Evolutionary conservation across 2,329 filamentous ascomycete genomes (phyloP), one percentile per base, ranked within the genome.

Genomic region (Fusarium citri): DNA sequence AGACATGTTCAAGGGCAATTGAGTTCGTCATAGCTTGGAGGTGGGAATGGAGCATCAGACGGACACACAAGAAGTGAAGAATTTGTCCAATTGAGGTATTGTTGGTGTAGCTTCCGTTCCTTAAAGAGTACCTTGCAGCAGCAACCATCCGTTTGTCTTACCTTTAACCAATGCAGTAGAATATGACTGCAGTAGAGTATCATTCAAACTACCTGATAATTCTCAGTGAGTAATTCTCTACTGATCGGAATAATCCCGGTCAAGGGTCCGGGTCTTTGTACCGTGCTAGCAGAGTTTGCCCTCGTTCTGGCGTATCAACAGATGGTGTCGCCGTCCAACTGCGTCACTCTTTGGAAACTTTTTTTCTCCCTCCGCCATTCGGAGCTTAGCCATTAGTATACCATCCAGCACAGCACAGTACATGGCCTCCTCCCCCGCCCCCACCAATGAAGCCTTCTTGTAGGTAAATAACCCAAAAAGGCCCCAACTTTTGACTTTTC

Each of bases 281-380:
- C 31, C 49, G 34, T 57, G 30, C 54, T 57, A 57, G 54, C 55
- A 58, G 48, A 58, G 47, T 53, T 53, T 58, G 55, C 47, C 34
- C 55, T 42, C 47, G 8, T 3, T 9, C 26, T 42, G 55, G 47
- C 55, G 55, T 58, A 58, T 58, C 46, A 58, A 31, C 28, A 53
- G 47, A 16, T 58, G 53, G 34, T 53, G 55, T 37, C 28, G 25
- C 11, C 22, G 28, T 28, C 23, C 28, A 26, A 51, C 26, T 58
- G 55, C 55, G 55, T 58, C 55, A 58, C 55, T 58, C 22, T 20
- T 41, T 50, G 55, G 37, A 58, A 58, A 58, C 55, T 53, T 58
- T 58, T 57, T 57, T 57, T 25, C 28, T 11, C 12, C 45, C 55
- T 58, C 55, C 55, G 55, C 55, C 55, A 58, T 58, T 58, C 55